Evolutionary conservation across 306 rosid species (phyloP), one percentile per base, ranked within the genome.

Genomic region (Citrullus amarus): DNA sequence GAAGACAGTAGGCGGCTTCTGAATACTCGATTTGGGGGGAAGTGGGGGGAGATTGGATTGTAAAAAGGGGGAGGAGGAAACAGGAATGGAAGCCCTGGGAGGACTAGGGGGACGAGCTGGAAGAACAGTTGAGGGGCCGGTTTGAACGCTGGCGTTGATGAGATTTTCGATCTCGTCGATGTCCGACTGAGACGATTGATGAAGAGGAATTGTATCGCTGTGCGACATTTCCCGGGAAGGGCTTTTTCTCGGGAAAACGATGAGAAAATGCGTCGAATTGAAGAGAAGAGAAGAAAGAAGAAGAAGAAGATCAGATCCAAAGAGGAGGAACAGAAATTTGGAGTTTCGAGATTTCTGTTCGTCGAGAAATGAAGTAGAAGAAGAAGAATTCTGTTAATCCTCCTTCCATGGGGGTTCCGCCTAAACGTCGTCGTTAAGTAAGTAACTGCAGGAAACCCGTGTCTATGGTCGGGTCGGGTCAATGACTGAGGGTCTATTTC

Each of bases 161-260:
- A 96, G 99, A 46, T 90, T 96, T 82, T 95, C 99, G 89, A 96
- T 96, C 98, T 96, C 99, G 83, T 96, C 99, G 56, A 96, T 96
- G 88, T 96, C 97, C 20, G 98, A 96, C 58, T 96, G 99, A 61
- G 98, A 91, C 9, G 99, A 92, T 0, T 90, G 85, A 83, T 92
- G 96, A 36, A 96, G 97, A 46, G 98, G 99, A 16, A 92, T 86
- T 43, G 98, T 90, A 81, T 96, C 97, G 91, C 89, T 30, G 85
- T 88, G 89, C 50, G 98, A 95, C 98, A 95, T 95, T 83, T 86
- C 63, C 60, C 51, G 80, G 74, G 17, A 79, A 65, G 1, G 51
- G n/a, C 3, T 14, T 8, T 71, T 78, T 77, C 79, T 73, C 80
- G 63, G 81, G 82, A 79, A 83, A 81, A 38, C 20, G 82, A 32